These are phyloP conservation scores for Rutstroemia sydowiana DNA, from an alignment of 2,329 filamentous ascomycete species.

Conservation along the genomic window DNA sequence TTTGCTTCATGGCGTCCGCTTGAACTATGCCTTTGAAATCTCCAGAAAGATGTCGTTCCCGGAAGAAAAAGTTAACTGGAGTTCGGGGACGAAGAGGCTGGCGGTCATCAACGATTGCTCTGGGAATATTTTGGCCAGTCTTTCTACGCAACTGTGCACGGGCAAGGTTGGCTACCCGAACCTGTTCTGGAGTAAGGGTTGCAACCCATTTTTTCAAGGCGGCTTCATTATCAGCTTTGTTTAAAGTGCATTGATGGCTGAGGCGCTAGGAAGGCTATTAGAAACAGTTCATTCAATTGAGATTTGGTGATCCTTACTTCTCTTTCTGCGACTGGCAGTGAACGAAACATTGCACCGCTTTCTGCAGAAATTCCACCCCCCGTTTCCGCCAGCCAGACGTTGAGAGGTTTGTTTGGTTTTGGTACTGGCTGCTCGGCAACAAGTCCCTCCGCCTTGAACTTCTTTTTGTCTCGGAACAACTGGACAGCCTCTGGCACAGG, in stretches of 20 bases:
- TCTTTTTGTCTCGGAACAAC: not conserved
- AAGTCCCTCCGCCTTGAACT: not conserved
- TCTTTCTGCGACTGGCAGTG: slow-evolving; percentile 28
- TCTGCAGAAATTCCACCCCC: slow-evolving; percentile 1
- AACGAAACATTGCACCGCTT: slow-evolving; percentile 28
- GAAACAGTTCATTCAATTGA: slow-evolving; percentile 8
- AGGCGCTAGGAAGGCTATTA: slow-evolving; percentile 37
- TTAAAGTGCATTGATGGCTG: slow-evolving; percentile 42
- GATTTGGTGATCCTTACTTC: slow-evolving; percentile 28
- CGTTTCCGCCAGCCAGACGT: not conserved
- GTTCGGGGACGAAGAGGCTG: slow-evolving; percentile 36
- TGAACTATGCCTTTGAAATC: slow-evolving; percentile 42
- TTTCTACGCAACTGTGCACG: slow-evolving; percentile 31
- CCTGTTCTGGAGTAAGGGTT: slow-evolving; percentile 46
- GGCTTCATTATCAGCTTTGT: slow-evolving; percentile 35
- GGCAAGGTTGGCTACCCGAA: slow-evolving; percentile 51
- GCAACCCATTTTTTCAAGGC: slow-evolving; percentile 48
- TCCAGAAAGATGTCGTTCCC: slow-evolving; percentile 37
- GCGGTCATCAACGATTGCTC: slow-evolving; percentile 46
- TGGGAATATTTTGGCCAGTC: not conserved
- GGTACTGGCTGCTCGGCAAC: not conserved
- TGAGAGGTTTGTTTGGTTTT: not conserved
- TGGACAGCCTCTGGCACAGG: slow-evolving; percentile 3
- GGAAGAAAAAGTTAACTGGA: slow-evolving; percentile 37
- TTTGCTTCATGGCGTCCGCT: slow-evolving; percentile 34